These are phyloP conservation scores for Sugiyamaella neomexicana DNA, from an alignment of 1,139 yeast genomes.

Conservation along the genomic window DNA sequence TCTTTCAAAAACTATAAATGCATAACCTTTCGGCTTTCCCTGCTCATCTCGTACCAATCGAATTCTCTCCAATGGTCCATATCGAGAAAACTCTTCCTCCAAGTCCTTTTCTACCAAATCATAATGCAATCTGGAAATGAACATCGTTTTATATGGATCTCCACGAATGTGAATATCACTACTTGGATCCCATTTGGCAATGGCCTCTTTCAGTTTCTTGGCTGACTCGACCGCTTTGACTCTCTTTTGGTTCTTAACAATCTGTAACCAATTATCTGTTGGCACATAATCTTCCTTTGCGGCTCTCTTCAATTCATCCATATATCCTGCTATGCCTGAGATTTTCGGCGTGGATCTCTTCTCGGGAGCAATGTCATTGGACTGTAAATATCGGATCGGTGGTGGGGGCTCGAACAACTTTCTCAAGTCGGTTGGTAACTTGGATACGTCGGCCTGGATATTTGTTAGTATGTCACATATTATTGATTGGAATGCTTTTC, in stretches of 20 bases:
- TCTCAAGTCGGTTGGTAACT: conserved; percentile 65
- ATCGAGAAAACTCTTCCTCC: conserved; percentile 59
- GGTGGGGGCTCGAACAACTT: conserved; percentile 68
- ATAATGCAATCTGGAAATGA: conserved; percentile 71
- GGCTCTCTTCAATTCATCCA: conserved; percentile 43
- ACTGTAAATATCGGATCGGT: conserved; percentile 58
- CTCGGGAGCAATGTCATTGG: conserved; percentile 56
- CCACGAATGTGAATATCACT: conserved; percentile 63
- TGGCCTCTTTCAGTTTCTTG: conserved; percentile 39
- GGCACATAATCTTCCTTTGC: conserved; percentile 40
- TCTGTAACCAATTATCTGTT: conserved; percentile 43
- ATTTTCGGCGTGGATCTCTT: conserved; percentile 53
- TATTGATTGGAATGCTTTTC: no score
- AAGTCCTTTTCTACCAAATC: conserved; percentile 67
- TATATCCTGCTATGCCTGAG: conserved; percentile 51
- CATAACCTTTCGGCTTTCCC: conserved; percentile 76
- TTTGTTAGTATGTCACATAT: background rate
- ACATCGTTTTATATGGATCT: conserved; percentile 78
- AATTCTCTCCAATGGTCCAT: conserved; percentile 68
- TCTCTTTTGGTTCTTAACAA: conserved; percentile 40
- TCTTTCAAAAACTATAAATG: conserved; percentile 69
- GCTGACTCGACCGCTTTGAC: conserved; percentile 38
- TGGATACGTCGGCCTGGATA: conserved; percentile 44
- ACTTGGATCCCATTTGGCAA: conserved; percentile 54
- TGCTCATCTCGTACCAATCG: conserved; percentile 63